These are phyloP conservation scores for Verruconis gallopava DNA, from an alignment of 2,329 filamentous ascomycete species.

Conservation along the genomic window DNA sequence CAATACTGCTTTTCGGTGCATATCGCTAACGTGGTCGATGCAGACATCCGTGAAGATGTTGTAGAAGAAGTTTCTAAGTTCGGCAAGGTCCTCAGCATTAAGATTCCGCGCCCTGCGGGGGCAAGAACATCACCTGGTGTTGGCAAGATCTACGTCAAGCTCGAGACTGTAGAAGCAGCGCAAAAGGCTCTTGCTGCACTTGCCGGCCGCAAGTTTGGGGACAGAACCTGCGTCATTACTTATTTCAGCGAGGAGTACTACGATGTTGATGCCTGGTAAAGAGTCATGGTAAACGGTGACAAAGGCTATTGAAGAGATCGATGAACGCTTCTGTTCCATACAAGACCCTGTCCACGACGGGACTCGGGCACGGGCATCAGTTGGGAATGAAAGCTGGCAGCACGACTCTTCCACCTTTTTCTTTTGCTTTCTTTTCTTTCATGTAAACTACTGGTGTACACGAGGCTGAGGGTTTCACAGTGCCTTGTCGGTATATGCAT, in stretches of 20 bases:
- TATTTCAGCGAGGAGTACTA: constrained; percentile 98
- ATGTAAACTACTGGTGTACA: not conserved
- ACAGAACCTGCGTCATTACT: constrained; percentile 90
- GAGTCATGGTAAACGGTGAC: not conserved
- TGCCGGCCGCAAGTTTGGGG: constrained; percentile 88
- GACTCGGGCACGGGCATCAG: constrained; percentile 15
- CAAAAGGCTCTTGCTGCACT: constrained; percentile 78
- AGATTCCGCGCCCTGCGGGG: constrained; percentile 77
- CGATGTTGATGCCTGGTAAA: constrained; percentile 76
- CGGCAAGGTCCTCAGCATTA: constrained; percentile 72
- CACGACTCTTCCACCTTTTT: not conserved
- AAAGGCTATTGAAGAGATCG: not conserved
- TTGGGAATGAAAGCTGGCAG: too few species aligned
- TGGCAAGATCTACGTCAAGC: constrained; percentile 97
- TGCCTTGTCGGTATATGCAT: too few species aligned
- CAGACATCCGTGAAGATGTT: constrained; percentile 95
- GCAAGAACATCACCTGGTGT: constrained; percentile 77
- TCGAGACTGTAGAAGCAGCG: constrained; percentile 62
- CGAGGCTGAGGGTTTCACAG: constrained; percentile 12
- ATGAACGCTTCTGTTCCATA: not conserved
- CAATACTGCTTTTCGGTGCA: too few species aligned
- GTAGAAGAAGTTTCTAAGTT: constrained; percentile 88
- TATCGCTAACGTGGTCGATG: too few species aligned
- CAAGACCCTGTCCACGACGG: constrained; percentile 19
- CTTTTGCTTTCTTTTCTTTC: not conserved